A percentile compares a stretch with the other conserved stretches of the same genome.
phyloP scores from a whole-genome alignment of 192 early-diverging fungal genomes.

The Paraglomus brasilianum region DNA sequence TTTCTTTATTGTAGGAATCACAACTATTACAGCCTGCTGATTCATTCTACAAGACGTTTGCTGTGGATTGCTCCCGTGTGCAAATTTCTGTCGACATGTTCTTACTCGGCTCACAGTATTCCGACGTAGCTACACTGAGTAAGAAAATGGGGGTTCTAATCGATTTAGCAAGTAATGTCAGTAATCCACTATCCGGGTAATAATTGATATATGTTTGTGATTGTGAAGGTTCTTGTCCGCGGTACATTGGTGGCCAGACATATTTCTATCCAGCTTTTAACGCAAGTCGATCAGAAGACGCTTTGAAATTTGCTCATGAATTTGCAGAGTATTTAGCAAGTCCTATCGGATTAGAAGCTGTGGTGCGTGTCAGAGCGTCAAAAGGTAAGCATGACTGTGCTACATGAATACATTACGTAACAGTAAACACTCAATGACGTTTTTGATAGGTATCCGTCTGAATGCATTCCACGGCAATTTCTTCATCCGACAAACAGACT shows the following conservation, averaged over 20 bases:
- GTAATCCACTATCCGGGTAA: background rate
- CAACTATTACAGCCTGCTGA: slow-evolving; percentile 79
- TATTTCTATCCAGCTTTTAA: slow-evolving; percentile 91
- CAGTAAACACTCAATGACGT: no score
- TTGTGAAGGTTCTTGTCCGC: slow-evolving; percentile 61
- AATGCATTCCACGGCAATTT: slow-evolving; percentile 95
- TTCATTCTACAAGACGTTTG: slow-evolving; percentile 88
- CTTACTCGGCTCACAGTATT: slow-evolving; percentile 79
- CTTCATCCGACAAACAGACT: slow-evolving; percentile 91
- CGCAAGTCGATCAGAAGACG: slow-evolving; percentile 79
- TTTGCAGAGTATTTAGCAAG: slow-evolving; percentile 76
- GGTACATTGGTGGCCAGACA: slow-evolving; percentile 86
- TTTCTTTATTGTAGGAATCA: slow-evolving; percentile 58
- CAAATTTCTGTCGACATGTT: slow-evolving; percentile 91
- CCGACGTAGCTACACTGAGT: slow-evolving; percentile 88
- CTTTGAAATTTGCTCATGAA: slow-evolving; percentile 80
- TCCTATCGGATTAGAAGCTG: slow-evolving; percentile 85
- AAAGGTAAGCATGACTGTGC: slow-evolving; percentile 51
- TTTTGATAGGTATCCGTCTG: slow-evolving; percentile 59
- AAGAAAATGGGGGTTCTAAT: slow-evolving; percentile 32
- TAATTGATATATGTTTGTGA: slow-evolving; percentile 2
- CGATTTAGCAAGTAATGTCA: background rate
- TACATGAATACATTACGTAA: no score
- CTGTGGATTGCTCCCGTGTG: slow-evolving; percentile 85
- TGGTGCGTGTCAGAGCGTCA: slow-evolving; percentile 88